Evolutionary conservation across 352 stramenopile genomes (phyloP), one percentile per base, ranked within the genome.

Genomic region (Phytophthora cryptogea): DNA sequence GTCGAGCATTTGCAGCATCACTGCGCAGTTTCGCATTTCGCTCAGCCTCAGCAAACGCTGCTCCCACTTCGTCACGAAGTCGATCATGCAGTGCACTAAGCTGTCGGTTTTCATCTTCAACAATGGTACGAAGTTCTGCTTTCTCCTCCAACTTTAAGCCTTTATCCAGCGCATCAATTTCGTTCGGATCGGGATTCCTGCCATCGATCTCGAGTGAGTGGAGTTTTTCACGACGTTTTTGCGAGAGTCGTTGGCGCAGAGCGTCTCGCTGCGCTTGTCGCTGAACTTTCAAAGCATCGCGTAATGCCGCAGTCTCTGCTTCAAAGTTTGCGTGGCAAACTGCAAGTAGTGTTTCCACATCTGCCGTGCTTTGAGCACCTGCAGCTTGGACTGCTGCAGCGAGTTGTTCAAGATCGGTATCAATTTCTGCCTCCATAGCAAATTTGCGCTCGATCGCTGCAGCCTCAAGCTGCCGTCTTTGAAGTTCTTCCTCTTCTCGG

Each of bases 341-440:
- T 13, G 27, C 48, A 13, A 80, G 45, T n/a, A 72, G 44, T 8
- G 23, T 30, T 35, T 83, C 68, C 3, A 80, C 53, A 23, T 80
- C 65, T 8, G 36, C 43, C 8, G 52, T 59, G 11, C 35, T 68
- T 39, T 53, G 48, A 7, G 51, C 44, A 5, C 59, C 62, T 11
- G 50, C 44, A 1, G 45, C 26, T 20, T 79, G 59, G 7, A 79
- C 56, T 2, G 40, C 54, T 5, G 61, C 39, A 23, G 68, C 55
- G 4, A 81, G 58, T 2, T 70, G 42, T 7, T 70, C 35, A 33
- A 80, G 43, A 20, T 80, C 64, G 0, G 40, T 11, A 5, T 78
- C 62, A 17, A 74, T 50, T 2, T 62, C 31, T 0, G 59, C 55
- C 43, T 70, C 56, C 45, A 78, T 14, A 1, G 57, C 47, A 14